Percentiles rank a stretch among this genome's conserved stretches.
Conservation (phyloP, 768 basidiomycete genomes). For the Pleurotus citrinopileatus region DNA sequence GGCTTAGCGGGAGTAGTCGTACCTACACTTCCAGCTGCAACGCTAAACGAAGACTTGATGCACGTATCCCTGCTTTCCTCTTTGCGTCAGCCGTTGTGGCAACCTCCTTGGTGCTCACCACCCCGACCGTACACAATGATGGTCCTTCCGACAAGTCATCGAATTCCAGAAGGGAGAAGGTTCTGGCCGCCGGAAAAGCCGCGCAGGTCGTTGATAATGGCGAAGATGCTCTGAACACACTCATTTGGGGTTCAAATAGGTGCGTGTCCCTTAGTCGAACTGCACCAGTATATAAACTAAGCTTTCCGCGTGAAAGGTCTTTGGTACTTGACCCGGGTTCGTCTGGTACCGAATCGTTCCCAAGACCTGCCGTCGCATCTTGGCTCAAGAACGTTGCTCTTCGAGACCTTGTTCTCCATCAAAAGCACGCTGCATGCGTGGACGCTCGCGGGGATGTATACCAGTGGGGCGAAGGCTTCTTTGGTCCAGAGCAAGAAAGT, state of each 20-base stretch:
- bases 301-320: constrained; percentile 32
- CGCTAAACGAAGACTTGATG: not conserved
- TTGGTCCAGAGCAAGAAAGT: constrained; percentile 28
- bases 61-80: not conserved
- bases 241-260: constrained; percentile 80
- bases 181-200: constrained; percentile 1
- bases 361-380: constrained; percentile 44
- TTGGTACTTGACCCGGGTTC: constrained; percentile 40
- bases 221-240: constrained; percentile 34
- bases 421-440: constrained; percentile 68
- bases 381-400: constrained; percentile 72
- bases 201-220: constrained; percentile 9
- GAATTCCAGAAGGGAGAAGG: not conserved
- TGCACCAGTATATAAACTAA: not conserved
- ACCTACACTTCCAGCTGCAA: not conserved
- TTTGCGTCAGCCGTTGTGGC: constrained; percentile 20
- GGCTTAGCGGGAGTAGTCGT: not conserved
- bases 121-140: constrained; percentile 6
- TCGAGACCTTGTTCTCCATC: constrained; percentile 68
- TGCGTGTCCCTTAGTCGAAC: constrained; percentile 26
- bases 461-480: constrained; percentile 77
- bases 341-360: constrained; percentile 38
- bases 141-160: constrained; percentile 9
- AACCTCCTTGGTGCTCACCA: constrained; percentile 10
- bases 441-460: constrained; percentile 80